Evolutionary conservation across 2,329 filamentous ascomycete genomes (phyloP), one percentile per base, ranked within the genome.

Genomic region (Aspergillus costaricaensis): DNA sequence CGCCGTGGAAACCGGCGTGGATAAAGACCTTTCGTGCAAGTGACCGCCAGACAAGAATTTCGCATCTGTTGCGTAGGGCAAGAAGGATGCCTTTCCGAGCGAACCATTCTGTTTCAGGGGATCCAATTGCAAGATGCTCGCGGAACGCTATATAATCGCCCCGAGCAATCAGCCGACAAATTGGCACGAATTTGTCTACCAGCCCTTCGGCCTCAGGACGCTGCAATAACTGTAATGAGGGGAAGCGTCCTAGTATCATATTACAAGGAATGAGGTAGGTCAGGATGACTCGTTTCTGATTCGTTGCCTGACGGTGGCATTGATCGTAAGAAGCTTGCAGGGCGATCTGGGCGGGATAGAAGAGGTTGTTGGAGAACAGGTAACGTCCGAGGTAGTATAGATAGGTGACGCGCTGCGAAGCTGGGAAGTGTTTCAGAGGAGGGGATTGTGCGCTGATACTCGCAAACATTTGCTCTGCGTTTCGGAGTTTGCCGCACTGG

Each of bases 301-400:
- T 86, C 23, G 80, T 64, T 48, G 79, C 82, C 57, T 77, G 74
- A n/a, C 74, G 71, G 63, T 86, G 85, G 65, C 91, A 91, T 75
- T 96, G 89, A 54, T 88, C 79, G 75, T 96, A 97, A 2, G 94
- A 91, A 25, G 88, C 83, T 70, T 96, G 86, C 6, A 97, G 81
- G 38, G 89, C 91, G 52, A 86, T 81, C 55, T 89, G 86, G 0
- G 93, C 92, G 25, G 90, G 88, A 63, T 86, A 86, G 75, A 92
- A 96, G 72, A 96, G 89, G 66, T 88, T 90, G 74, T 91, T 93
- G 64, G 91, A 87, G 74, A 96, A 92, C 71, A 93, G 87, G 77
- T 94, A 97, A 60, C 92, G 89, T 17, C 94, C 94, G 5, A 98
- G 88, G 73, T 96, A 96, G 79, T 96, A 97, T 14, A 98, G 87